These are phyloP conservation scores for Suillus fuscotomentosus DNA, from an alignment of 768 basidiomycete genomes.

Conservation along the genomic window DNA sequence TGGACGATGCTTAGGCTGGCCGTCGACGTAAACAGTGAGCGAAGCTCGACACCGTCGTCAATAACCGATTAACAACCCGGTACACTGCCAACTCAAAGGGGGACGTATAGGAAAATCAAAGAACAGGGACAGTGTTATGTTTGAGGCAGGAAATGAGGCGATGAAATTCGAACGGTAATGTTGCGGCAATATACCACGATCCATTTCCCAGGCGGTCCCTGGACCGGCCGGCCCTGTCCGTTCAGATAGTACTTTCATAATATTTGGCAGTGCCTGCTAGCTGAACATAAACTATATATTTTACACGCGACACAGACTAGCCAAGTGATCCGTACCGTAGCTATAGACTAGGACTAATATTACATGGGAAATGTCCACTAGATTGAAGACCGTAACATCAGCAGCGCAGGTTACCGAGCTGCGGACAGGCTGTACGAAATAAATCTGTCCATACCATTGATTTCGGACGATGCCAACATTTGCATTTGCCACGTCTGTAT, in stretches of 20 bases:
- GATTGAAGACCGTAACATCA: not conserved
- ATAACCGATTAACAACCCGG: not conserved
- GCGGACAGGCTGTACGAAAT: not conserved
- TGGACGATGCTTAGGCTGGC: not conserved
- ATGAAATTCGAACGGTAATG: not conserved
- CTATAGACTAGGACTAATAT: not conserved
- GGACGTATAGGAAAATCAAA: not conserved
- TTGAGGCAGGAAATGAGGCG: conserved; percentile 3
- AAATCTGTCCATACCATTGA: not conserved
- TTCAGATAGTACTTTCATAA: not conserved
- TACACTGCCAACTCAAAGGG: not conserved
- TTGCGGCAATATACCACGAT: not conserved
- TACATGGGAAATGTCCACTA: not conserved
- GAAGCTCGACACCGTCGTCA: not conserved
- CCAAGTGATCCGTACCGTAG: not conserved
- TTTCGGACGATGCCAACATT: not conserved
- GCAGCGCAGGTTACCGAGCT: not conserved
- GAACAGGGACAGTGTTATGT: conserved; percentile 1
- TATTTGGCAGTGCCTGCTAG: not conserved
- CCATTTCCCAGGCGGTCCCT: not conserved
- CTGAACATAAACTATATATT: not conserved
- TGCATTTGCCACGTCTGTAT: not conserved
- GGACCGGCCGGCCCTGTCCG: not conserved
- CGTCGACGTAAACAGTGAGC: not conserved
- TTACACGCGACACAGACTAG: not conserved